Base-by-base conservation (phyloP, 768 basidiomycete genomes). In the Pluteus cervinus region DNA sequence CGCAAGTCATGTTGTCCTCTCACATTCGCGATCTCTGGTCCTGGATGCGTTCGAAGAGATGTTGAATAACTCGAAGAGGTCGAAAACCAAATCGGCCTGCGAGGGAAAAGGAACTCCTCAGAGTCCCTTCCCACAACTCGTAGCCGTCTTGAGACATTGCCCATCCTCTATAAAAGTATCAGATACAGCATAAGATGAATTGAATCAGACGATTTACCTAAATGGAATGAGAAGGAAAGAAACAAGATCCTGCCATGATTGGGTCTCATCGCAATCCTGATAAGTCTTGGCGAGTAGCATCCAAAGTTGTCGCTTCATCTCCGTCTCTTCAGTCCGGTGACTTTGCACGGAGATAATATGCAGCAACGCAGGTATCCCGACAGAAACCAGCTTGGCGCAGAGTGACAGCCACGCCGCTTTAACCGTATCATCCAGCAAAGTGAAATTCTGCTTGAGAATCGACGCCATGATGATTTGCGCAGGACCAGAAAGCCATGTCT, bases 261-360 rank as follows among this genome's bases (percentile, higher is more conserved):
- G 47, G 10, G 47, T 43, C 12, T 33, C 47, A 7, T 55, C 51
- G 5, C 46, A 42, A 14, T 49, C 50, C 23, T 53, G 40, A 47
- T 59, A 56, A 2, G 52, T 56, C 36, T 50, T 55, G 3, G 69
- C 72, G 15, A 73, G 40, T 26, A 69, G 48, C 3, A 40, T 49
- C 80, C 80, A 81, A 15, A 79, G 51, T 32, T 66, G 60, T 22
- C 69, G 66, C 20, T 58, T 62, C 24, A 63, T 51, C 26, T 67
- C 60, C 32, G 48, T 43, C 12, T 48, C 62, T 31, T 46, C 51
- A 18, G 46, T 49, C 34, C 43, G 45, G 33, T 58, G 56, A n/a
- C 49, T 52, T 14, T 48, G 48, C 12, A 47, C 48, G 18, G 51
- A 57, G 20, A 68, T 34, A 20, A 61, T 52, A 23, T 60, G 51